These are phyloP conservation scores for Moniliella sp. DNA, from an alignment of 1,284 basidiomycete genomes.

Conservation along the genomic window DNA sequence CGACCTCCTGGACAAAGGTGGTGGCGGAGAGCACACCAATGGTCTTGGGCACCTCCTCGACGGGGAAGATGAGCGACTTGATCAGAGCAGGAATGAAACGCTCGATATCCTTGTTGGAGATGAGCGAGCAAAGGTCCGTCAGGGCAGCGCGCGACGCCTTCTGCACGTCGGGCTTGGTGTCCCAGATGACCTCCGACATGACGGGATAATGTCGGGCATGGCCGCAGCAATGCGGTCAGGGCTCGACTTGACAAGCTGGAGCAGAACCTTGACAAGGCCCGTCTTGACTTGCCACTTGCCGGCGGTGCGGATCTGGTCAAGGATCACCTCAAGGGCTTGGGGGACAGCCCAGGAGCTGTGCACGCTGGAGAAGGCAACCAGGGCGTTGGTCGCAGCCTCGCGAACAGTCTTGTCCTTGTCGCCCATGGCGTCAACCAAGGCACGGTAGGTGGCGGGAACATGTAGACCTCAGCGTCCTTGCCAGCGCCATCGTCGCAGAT, in stretches of 20 bases:
- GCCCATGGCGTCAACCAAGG: conserved; percentile 71
- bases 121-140: conserved; percentile 45
- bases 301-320: conserved; percentile 80
- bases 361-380: conserved; percentile 53
- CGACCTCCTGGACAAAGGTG: conserved; percentile 99
- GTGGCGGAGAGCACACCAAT: conserved; percentile 89
- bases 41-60: conserved; percentile 92
- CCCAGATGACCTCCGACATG: conserved; percentile 90
- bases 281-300: conserved; percentile 99
- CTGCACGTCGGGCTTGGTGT: conserved; percentile 98
- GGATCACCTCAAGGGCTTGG: conserved; percentile 67
- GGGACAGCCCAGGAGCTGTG: conserved; percentile 78
- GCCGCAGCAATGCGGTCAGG: conserved; percentile 66
- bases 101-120: conserved; percentile 98
- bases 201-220: conserved; percentile 86
- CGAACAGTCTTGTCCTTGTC: conserved; percentile 73
- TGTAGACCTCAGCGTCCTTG: conserved; percentile 68
- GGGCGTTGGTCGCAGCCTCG: conserved; percentile 63
- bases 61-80: conserved; percentile 91
- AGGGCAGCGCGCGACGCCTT: conserved; percentile 87
- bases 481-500: conserved; percentile 55
- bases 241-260: conserved; percentile 68
- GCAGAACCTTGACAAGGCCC: conserved; percentile 60
- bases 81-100: conserved; percentile 61
- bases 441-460: conserved; percentile 62